Evolutionary conservation across 192 early-diverging fungal species (phyloP), one percentile per base, ranked within the genome.

Genomic region (Diversispora epigaea): DNA sequence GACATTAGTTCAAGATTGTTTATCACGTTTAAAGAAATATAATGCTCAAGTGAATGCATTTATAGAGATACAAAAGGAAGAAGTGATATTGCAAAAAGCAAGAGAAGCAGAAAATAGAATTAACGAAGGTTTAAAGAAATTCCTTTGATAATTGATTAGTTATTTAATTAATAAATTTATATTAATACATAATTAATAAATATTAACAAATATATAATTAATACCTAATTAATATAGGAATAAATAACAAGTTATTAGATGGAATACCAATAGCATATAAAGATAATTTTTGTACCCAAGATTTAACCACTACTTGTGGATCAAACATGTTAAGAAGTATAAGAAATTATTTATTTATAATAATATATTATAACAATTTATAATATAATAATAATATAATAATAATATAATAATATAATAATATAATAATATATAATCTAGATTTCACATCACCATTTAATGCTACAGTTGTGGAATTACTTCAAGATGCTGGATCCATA

Each of bases 231-330:
- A 49, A 49, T 65, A 64, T 46, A 60, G 52, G 77, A 78, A 50
- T 45, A 46, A 47, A 77, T 78, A 61, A 79, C 17, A 44, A 86
- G 6, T 74, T 81, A n/a, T 71, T 95, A 12, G 84, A 90, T 44
- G 93, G 88, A 9, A 83, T 90, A 69, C 79, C 89, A 0, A 79
- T 95, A 8, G 92, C 86, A 12, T 80, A 94, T 71, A 98, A 98
- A 76, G 89, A 88, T 84, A 95, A 95, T 68, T 87, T 98, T 72
- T 90, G 89, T 58, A 91, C 89, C 0, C 55, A 66, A 4, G 63
- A 63, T 4, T 68, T 86, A n/a, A 79, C 84, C 17, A 93, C 92
- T 3, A 91, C 93, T 4, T 98, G 96, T 72, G 88, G 84, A 6
- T 98, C 96, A 1, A 69, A 54, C 2, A 87, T 91, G 77, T 84